phyloP scores from a whole-genome alignment of 345 rosid genomes.

The Euphorbia tirucalli region DNA sequence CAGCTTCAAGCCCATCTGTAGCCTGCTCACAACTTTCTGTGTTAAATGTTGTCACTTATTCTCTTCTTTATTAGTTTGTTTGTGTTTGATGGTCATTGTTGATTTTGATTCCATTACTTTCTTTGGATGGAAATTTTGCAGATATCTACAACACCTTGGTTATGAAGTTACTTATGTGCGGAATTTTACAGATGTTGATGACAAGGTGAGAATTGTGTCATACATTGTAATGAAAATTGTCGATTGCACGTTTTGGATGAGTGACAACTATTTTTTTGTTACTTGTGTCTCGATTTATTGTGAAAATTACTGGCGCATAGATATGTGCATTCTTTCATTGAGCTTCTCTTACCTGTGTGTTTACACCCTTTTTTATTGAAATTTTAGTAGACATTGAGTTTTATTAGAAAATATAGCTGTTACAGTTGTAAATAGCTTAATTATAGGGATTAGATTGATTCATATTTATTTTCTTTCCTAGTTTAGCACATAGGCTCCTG shows the following conservation, averaged over 20 bases:
- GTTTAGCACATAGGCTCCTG: too few species aligned
- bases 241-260: background rate
- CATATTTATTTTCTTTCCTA: too few species aligned
- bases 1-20: background rate
- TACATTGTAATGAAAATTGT: background rate
- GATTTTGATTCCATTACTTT: background rate
- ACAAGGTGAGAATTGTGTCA: conserved; percentile 50
- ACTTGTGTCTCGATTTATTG: background rate
- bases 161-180: conserved; percentile 74
- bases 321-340: background rate
- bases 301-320: background rate
- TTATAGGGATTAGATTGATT: too few species aligned
- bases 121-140: conserved; percentile 36
- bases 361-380: background rate
- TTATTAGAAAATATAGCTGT: too few species aligned
- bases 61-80: background rate
- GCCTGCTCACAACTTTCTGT: background rate
- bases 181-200: conserved; percentile 93
- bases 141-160: conserved; percentile 62
- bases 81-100: background rate
- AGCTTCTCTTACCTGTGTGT: background rate
- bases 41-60: background rate
- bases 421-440: too few species aligned
- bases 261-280: background rate
- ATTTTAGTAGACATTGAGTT: background rate